A percentile compares a stretch with the other conserved stretches of the same genome.
Conservation (phyloP, 2,329 filamentous ascomycete species). For the Hypoxylon sp. region DNA sequence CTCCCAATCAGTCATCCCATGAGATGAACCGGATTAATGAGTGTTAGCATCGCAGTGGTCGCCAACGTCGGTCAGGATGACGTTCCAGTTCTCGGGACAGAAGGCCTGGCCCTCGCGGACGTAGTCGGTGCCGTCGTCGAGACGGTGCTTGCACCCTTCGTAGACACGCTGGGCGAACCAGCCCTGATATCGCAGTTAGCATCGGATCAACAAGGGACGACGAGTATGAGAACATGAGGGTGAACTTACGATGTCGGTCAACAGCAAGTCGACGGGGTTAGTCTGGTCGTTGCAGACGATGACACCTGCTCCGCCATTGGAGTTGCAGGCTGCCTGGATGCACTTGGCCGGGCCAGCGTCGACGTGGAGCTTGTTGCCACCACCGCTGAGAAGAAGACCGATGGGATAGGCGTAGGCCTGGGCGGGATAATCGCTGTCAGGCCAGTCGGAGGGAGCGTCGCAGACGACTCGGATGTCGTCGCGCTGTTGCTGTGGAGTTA, state of each 20-base stretch:
- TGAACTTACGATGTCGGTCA: constrained; percentile 33
- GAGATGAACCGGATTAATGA: not conserved
- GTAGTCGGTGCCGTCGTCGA: constrained; percentile 18
- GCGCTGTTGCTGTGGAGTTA: constrained; percentile 10
- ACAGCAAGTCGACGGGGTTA: constrained; percentile 19
- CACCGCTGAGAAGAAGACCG: constrained; percentile 19
- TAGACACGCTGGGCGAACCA: constrained; percentile 38
- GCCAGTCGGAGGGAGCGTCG: constrained; percentile 17
- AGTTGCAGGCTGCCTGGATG: constrained; percentile 21
- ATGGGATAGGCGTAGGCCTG: constrained; percentile 31
- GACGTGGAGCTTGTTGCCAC: constrained; percentile 13
- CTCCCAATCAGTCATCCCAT: not conserved
- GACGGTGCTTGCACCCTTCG: constrained; percentile 27
- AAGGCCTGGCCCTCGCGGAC: constrained; percentile 38
- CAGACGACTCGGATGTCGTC: constrained; percentile 34
- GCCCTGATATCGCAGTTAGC: constrained; percentile 21
- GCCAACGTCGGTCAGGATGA: constrained; percentile 33
- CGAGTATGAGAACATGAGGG: not conserved
- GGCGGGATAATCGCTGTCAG: constrained; percentile 22
- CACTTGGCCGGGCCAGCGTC: constrained; percentile 31
- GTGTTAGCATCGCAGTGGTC: constrained; percentile 5
- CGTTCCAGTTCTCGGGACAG: constrained; percentile 38
- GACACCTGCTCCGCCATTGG: constrained; percentile 28
- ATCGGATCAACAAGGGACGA: not conserved
- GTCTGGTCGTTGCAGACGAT: constrained; percentile 33